Evolutionary conservation across 495 filamentous ascomycete species (phyloP).

Genomic region (Penicillium parvum): DNA sequence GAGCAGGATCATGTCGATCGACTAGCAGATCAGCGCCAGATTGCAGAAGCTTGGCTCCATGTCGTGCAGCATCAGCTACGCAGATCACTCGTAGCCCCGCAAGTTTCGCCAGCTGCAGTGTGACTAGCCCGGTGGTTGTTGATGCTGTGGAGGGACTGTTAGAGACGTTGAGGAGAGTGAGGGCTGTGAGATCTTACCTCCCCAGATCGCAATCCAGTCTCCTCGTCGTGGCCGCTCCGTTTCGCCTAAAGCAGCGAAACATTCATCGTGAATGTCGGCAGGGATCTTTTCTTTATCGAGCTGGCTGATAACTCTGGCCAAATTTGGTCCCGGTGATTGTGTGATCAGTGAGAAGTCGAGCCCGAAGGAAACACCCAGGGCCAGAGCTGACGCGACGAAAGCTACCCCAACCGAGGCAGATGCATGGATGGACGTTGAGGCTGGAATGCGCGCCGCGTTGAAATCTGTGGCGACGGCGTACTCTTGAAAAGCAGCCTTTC

Average conservation of each 20-base stretch:
- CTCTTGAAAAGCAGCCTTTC: slow-evolving; percentile 66
- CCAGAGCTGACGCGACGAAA: slow-evolving; percentile 55
- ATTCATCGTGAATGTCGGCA: slow-evolving; percentile 50
- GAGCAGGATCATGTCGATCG: slow-evolving; percentile 54
- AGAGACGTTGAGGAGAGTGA: background rate
- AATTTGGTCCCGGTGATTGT: slow-evolving; percentile 46
- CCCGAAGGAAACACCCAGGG: slow-evolving; percentile 58
- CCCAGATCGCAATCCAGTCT: slow-evolving; percentile 69
- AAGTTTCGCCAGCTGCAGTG: slow-evolving; percentile 57
- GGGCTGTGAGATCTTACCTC: slow-evolving; percentile 42
- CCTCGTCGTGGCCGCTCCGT: slow-evolving; percentile 44
- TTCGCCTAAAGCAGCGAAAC: slow-evolving; percentile 39
- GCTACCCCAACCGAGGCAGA: slow-evolving; percentile 61
- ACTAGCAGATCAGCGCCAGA: slow-evolving; percentile 56
- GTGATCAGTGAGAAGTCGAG: slow-evolving; percentile 47
- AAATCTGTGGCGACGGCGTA: slow-evolving; percentile 59
- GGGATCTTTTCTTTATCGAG: slow-evolving; percentile 40
- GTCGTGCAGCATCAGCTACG: slow-evolving; percentile 57
- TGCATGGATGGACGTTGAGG: slow-evolving; percentile 39
- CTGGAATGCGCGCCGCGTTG: slow-evolving; percentile 58
- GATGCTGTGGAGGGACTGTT: slow-evolving; percentile 34
- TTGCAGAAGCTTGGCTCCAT: slow-evolving; percentile 51
- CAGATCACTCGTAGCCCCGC: slow-evolving; percentile 54
- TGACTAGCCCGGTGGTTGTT: slow-evolving; percentile 56
- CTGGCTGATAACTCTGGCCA: slow-evolving; percentile 39